phyloP scores from a whole-genome alignment of 345 rosid genomes.

The Populus simonii region DNA sequence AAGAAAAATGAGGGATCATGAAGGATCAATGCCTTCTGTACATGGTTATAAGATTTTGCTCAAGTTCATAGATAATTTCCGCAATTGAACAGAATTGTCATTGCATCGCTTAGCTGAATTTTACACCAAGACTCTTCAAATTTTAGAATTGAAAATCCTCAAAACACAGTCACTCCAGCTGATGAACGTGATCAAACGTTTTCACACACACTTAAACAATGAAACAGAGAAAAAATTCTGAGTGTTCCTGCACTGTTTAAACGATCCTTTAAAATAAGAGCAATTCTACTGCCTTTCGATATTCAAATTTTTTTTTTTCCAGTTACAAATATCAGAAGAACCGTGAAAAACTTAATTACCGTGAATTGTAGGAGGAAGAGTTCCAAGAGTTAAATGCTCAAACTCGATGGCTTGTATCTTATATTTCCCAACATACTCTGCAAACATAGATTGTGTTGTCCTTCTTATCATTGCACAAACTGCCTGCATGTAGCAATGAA shows the following conservation, averaged over 20 bases:
- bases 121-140: background rate
- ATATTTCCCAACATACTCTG: conserved; percentile 53
- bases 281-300: background rate
- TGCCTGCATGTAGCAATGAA: conserved; percentile 43
- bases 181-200: background rate
- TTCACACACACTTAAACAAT: background rate
- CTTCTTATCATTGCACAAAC: conserved; percentile 44
- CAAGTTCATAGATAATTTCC: background rate
- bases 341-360: conserved; percentile 30
- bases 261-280: background rate
- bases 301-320: background rate
- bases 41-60: background rate
- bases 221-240: background rate
- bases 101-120: too few relatives aligned
- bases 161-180: background rate
- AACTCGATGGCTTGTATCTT: conserved; percentile 52
- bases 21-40: background rate
- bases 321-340: background rate
- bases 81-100: background rate
- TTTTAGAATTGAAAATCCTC: background rate
- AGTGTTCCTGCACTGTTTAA: background rate
- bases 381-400: conserved; percentile 54
- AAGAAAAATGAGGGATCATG: background rate
- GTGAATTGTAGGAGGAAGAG: conserved; percentile 62
- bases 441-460: conserved; percentile 49